Conservation (phyloP, 441 rosid species). For the Populus hybrid region DNA sequence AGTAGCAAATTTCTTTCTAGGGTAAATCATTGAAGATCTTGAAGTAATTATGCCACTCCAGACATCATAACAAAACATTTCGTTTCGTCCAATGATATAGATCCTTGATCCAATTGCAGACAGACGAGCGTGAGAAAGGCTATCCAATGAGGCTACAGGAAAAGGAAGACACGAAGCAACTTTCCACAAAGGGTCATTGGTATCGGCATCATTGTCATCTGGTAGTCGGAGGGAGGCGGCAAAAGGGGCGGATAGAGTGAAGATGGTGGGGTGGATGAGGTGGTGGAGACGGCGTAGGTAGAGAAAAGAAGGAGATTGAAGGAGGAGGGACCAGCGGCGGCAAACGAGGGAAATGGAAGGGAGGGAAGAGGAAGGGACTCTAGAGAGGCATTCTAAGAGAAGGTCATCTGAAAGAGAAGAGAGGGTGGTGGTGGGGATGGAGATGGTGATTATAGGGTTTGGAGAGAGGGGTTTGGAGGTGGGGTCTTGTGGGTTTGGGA, state of each 20-base stretch:
- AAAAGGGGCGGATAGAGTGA: conserved; percentile 47
- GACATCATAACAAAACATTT: conserved; percentile 52
- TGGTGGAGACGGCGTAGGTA: conserved; percentile 52
- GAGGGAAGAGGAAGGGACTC: conserved; percentile 62
- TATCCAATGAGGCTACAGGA: conserved; percentile 18
- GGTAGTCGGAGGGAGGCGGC: conserved; percentile 44
- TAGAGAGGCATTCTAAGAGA: conserved; percentile 64
- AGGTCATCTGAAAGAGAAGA: conserved; percentile 80
- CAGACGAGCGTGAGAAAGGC: conserved; percentile 42
- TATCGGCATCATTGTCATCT: not conserved
- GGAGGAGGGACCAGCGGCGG: conserved; percentile 76
- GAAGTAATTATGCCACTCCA: conserved; percentile 50
- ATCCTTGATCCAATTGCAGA: conserved; percentile 62
- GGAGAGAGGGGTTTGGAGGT: conserved; percentile 20
- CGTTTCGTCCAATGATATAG: conserved; percentile 47
- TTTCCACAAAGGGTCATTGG: conserved; percentile 26
- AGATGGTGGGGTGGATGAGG: conserved; percentile 47
- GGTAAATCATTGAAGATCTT: conserved; percentile 47
- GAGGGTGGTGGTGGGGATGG: conserved; percentile 21
- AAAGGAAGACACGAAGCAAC: conserved; percentile 31
- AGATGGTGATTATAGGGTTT: conserved; percentile 22
- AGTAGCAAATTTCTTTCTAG: conserved; percentile 71
- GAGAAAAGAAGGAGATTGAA: conserved; percentile 56
- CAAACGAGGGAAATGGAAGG: conserved; percentile 59
- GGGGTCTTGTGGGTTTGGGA: conserved; percentile 59